Evolutionary conservation across 176 grass and related monocot species (phyloP).

Genomic region (Panicum miliaceum): DNA sequence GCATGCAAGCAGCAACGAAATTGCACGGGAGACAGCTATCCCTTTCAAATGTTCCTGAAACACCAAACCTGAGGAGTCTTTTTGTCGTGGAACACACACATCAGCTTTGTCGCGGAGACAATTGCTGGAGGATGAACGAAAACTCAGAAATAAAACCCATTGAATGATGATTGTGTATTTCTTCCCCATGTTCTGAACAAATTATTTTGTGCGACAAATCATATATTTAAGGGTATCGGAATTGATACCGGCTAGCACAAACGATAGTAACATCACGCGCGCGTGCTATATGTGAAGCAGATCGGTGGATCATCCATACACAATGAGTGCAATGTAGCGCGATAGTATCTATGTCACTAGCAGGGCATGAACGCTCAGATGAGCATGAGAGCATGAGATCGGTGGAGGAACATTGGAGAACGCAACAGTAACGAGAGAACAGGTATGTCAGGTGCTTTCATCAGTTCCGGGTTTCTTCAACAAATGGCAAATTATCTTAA

Average conservation of each 20-base stretch:
- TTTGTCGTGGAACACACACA: background rate
- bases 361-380: too few relatives aligned
- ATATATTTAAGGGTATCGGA: too few relatives aligned
- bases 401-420: too few relatives aligned
- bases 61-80: background rate
- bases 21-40: background rate
- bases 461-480: background rate
- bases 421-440: background rate
- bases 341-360: too few relatives aligned
- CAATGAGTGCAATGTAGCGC: too few relatives aligned
- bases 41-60: background rate
- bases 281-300: too few relatives aligned
- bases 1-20: background rate
- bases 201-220: too few relatives aligned
- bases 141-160: too few relatives aligned
- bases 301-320: too few relatives aligned
- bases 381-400: background rate
- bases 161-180: too few relatives aligned
- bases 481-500: background rate
- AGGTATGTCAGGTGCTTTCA: background rate
- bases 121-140: background rate
- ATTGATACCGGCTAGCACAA: background rate
- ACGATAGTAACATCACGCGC: too few relatives aligned
- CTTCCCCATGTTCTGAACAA: too few relatives aligned
- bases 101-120: background rate